These are phyloP conservation scores for Panicum virgatum DNA, from an alignment of 202 grass and related monocot species.

Conservation along the genomic window DNA sequence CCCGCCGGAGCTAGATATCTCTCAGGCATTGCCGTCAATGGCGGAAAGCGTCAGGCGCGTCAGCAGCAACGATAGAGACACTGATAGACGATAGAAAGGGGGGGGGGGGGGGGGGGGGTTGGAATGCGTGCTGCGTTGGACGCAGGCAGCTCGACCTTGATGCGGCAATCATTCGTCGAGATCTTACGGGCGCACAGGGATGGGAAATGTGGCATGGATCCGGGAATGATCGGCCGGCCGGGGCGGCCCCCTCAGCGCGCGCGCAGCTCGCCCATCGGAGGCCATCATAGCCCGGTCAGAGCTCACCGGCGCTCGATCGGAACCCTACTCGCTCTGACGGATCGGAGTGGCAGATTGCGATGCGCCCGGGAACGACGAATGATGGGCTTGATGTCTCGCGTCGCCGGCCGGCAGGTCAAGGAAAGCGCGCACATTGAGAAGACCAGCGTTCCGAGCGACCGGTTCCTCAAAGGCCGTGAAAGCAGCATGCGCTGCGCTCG, in stretches of 20 bases:
- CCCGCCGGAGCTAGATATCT: neutral
- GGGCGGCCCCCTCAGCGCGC: neutral
- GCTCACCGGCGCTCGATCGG: neutral
- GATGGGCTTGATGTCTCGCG: slow-evolving; percentile 1
- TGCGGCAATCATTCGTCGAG: slow-evolving; percentile 23
- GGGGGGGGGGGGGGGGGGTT: neutral
- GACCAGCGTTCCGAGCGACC: neutral
- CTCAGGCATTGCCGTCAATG: neutral
- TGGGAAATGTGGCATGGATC: neutral
- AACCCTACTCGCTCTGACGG: no score
- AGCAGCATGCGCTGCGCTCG: neutral
- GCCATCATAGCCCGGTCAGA: slow-evolving; percentile 21
- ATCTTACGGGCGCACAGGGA: neutral
- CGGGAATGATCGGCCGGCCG: slow-evolving; percentile 15
- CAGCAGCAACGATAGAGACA: neutral
- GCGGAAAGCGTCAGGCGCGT: neutral
- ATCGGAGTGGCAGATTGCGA: slow-evolving; percentile 38
- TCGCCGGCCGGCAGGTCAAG: neutral
- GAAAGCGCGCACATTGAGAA: neutral
- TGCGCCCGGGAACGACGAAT: neutral
- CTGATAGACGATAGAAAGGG: neutral
- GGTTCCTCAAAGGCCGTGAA: slow-evolving; percentile 14
- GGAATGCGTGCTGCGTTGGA: neutral
- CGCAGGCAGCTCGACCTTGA: neutral
- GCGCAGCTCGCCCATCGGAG: neutral